Base-by-base conservation (phyloP, 371 early-diverging fungal species). In the Rhizopus sp. region DNA sequence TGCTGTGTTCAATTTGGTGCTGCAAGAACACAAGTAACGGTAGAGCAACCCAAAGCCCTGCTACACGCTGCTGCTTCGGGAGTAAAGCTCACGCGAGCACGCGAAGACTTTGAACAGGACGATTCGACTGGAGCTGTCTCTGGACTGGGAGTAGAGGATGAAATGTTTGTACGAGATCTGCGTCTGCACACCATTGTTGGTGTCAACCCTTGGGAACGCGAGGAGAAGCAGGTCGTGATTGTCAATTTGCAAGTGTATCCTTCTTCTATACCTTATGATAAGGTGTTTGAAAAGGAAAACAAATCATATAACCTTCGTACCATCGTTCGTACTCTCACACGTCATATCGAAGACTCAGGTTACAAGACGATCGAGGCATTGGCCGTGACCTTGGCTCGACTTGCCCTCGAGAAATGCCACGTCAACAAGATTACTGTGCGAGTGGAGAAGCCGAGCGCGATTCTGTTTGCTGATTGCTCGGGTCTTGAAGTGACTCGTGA, bases 171-270 rank as follows among this genome's bases (percentile, higher is more conserved):
- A 52, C 82, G 89, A 60, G 87, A 88, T 65, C 72, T 98, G 47
- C 75, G 83, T 10, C 75, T 93, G 12, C 86, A 82, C 59, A 87
- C 93, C 15, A 93, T 98, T 50, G 90, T 98, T 55, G 99, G 99
- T 38, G 89, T 97, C 23, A 93, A 96, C 68, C 87, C 93, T 12
- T 96, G 95, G 93, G 98, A 98, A 77, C 84, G 98, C 12, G 91
- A 93, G 66, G 93, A 93, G 71, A 93, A 92, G 67, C 98, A 98
- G 66, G 84, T 90, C 0, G 90, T 98, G 7, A 67, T 93, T 3
- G 62, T 97, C 55, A 90, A 90, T 55, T 57, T 98, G 53, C 80
- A 77, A 32, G 80, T 95, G 35, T 86, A 88, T 65, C 85, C 91
- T n/a, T 73, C 73, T 10, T 53, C 50, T 37, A 70, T 81, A 44